These are phyloP conservation scores for Aschersonia sp. DNA, from an alignment of 2,329 filamentous ascomycete species.

Conservation along the genomic window DNA sequence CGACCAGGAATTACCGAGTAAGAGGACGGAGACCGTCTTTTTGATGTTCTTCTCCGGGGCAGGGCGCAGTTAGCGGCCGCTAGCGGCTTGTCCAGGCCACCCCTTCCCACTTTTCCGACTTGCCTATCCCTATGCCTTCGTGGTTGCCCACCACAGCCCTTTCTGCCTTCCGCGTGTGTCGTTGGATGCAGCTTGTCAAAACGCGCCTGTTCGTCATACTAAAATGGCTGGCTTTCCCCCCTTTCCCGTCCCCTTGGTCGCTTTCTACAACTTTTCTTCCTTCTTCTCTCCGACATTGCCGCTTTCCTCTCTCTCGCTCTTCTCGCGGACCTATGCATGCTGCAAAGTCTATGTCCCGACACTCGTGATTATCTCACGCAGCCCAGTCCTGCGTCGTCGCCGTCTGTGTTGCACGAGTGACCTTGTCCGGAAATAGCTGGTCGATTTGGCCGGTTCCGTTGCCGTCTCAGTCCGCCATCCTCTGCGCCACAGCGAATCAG, in stretches of 20 bases:
- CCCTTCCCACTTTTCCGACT: constrained; percentile 1
- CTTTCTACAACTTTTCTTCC: background rate
- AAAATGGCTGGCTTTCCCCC: background rate
- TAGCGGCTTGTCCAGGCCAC: constrained; percentile 1
- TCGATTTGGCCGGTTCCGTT: background rate
- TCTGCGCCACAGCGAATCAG: background rate
- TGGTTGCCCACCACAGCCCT: background rate
- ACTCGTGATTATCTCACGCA: background rate
- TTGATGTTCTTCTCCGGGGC: too few species aligned
- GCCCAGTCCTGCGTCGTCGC: background rate
- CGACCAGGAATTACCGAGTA: too few species aligned
- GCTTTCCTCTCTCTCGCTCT: background rate
- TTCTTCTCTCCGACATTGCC: background rate
- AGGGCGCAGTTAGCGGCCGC: background rate
- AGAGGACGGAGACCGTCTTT: too few species aligned
- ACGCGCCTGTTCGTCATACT: background rate
- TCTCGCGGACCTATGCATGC: background rate
- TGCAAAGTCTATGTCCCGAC: background rate
- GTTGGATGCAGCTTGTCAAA: background rate
- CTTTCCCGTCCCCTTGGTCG: background rate
- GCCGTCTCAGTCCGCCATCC: background rate
- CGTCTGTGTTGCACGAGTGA: background rate
- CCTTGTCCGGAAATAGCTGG: constrained; percentile 1
- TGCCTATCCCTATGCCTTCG: background rate
- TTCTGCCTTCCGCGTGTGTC: background rate